Percentiles rank a stretch among this genome's conserved stretches.
phyloP scores from a whole-genome alignment of 352 stramenopile genomes.

The Phytophthora capsici region DNA sequence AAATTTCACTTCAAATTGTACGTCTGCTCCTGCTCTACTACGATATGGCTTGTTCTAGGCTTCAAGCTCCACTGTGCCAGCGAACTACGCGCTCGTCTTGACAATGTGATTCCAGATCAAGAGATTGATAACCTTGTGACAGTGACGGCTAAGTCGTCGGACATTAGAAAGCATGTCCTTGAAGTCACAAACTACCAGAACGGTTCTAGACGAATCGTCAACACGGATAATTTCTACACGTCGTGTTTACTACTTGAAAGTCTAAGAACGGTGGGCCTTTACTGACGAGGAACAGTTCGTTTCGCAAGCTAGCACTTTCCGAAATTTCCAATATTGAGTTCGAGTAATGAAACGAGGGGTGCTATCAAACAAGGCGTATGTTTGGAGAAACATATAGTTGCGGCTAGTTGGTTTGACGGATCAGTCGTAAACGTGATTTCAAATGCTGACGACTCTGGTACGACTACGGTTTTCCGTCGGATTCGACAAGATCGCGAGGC shows the following conservation, averaged over 20 bases:
- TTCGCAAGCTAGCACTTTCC: constrained; percentile 27
- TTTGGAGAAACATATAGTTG: constrained; percentile 23
- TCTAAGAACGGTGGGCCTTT: not conserved
- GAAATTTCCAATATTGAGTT: not conserved
- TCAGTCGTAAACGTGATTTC: constrained; percentile 30
- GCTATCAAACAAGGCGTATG: constrained; percentile 19
- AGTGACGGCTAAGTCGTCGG: not conserved
- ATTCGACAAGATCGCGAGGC: constrained; percentile 7
- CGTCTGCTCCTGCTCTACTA: not conserved
- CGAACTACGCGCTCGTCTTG: not conserved
- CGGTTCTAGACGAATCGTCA: constrained; percentile 25
- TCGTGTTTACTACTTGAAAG: not conserved
- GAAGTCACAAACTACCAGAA: not conserved
- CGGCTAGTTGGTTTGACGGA: constrained; percentile 3
- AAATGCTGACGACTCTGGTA: constrained; percentile 26
- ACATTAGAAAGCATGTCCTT: not conserved
- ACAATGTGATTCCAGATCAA: not conserved
- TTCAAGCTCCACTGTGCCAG: constrained; percentile 11
- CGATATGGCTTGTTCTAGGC: not conserved
- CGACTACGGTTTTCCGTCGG: constrained; percentile 17
- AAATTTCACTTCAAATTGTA: constrained; percentile 16
- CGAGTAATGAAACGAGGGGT: not conserved
- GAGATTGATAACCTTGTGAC: not conserved
- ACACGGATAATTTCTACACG: not conserved
- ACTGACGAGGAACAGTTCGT: not conserved